Base-by-base conservation (phyloP, 495 filamentous ascomycete genomes). In the Podospora appendiculata region DNA sequence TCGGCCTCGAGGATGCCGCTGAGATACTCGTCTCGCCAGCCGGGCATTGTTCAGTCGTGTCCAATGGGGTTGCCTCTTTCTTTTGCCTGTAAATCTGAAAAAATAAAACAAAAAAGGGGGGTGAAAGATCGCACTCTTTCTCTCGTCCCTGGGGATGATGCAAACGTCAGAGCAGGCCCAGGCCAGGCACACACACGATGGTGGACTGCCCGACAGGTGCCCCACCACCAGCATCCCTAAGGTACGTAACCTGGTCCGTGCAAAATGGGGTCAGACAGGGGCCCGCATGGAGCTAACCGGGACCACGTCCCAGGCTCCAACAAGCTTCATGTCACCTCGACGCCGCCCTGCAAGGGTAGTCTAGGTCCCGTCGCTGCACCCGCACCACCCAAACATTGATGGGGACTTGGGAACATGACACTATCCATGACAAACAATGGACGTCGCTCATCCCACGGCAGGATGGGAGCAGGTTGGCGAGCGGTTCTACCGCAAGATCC, bases 401-500 rank as follows among this genome's bases (percentile, higher is more conserved):
- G 25, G 25, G n/a, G 25, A 25, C 25, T 25, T 25, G 25, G 25
- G 25, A 25, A 25, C 25, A 25, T 25, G 25, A 25, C 25, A 25
- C 25, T 25, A 25, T 25, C 25, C 39, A 64, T 77, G 67, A 67
- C 49, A 56, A 45, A 70, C 32, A 19, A 77, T 77, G 74, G 74
- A 76, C 53, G 55, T 68, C 51, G 64, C 69, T 58, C 68, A 85
- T 71, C 89, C 93, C 49, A 91, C 89, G 41, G 84, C 90, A 58
- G 88, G 89, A 63, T 98, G 93, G 93, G 90, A 95, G 74, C 84
- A 80, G 63, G 79, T 97, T 47, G 93, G 89, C 48, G 87, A 93
- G 59, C 83, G 79, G 56, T 98, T 93, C 70, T 98, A 96, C 74
- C 86, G 92, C 65, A 96, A 93, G 71, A 83, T 87, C 32, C 85